These are phyloP conservation scores for Phytopythium delawarense DNA, from an alignment of 352 stramenopile genomes.

Conservation along the genomic window DNA sequence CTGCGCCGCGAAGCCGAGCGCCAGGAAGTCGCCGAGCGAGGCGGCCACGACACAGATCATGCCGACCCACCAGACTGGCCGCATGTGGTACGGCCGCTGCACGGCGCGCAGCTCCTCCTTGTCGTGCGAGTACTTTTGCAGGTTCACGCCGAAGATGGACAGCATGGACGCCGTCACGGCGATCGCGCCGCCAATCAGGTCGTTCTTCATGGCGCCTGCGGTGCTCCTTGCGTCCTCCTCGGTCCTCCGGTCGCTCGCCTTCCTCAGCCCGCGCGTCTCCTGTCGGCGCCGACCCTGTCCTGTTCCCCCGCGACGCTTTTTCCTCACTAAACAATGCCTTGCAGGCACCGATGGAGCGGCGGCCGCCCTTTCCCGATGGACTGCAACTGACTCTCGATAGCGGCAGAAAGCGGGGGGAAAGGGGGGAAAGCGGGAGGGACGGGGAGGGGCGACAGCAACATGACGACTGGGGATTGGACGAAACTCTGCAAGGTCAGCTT, in stretches of 20 bases:
- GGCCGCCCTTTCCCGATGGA: not conserved
- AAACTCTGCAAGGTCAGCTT: not conserved
- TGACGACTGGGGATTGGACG: not conserved
- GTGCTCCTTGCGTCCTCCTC: not conserved
- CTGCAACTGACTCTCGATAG: conserved; percentile 4
- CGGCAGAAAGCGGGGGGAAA: not conserved
- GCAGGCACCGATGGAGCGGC: too few relatives aligned
- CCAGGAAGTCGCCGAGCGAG: conserved; percentile 82
- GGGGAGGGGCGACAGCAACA: not conserved
- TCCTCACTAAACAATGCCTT: not conserved
- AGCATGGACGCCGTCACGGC: conserved; percentile 67
- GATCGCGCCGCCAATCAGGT: conserved; percentile 76
- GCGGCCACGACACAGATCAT: conserved; percentile 83
- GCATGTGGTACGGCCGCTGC: conserved; percentile 72
- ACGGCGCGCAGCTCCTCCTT: conserved; percentile 71
- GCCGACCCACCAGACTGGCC: conserved; percentile 86
- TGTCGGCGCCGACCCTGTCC: not conserved
- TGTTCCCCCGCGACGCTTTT: not conserved
- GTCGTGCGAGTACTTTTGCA: conserved; percentile 90
- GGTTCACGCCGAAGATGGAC: conserved; percentile 89
- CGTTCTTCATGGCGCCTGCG: conserved; percentile 47
- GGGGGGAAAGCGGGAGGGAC: not conserved
- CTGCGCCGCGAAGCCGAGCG: conserved; percentile 84
- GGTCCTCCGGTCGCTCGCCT: too few relatives aligned
- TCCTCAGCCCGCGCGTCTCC: too few relatives aligned